These are phyloP conservation scores for Pseudopediastrum boryanum DNA, from an alignment of 139 green algal genomes.

Conservation along the genomic window DNA sequence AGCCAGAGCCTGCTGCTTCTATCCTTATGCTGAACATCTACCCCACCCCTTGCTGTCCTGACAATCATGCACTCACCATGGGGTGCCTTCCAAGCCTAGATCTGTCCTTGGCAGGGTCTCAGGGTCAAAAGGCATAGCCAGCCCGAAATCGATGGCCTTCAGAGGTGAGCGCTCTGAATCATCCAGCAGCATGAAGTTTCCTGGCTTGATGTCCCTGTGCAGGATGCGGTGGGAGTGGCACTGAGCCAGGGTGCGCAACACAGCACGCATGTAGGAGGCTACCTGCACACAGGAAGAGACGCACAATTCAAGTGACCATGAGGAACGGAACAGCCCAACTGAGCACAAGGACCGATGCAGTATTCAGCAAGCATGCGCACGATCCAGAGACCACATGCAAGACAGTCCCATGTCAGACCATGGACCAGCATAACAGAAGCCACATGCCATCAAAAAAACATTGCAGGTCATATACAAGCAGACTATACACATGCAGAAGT, in stretches of 20 bases:
- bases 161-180: constrained; percentile 63
- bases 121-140: constrained; percentile 78
- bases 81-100: constrained; percentile 84
- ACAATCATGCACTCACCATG: constrained; percentile 68
- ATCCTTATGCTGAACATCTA: not conserved
- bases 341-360: too few relatives aligned
- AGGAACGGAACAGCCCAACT: too few relatives aligned
- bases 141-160: constrained; percentile 90
- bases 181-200: constrained; percentile 91
- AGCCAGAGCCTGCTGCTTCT: not conserved
- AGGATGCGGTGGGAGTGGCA: constrained; percentile 82
- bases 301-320: not conserved
- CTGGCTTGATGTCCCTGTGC: constrained; percentile 86
- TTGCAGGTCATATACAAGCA: not conserved
- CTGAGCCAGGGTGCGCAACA: constrained; percentile 73
- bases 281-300: constrained; percentile 60
- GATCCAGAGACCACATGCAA: too few relatives aligned
- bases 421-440: too few relatives aligned
- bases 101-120: constrained; percentile 70
- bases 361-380: too few relatives aligned
- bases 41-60: not conserved
- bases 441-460: too few relatives aligned
- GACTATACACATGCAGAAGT: not conserved
- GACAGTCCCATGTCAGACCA: too few relatives aligned
- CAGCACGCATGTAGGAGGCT: constrained; percentile 69